A percentile compares a stretch with the other conserved stretches of the same genome.
These are phyloP conservation scores for Isatis lusitanica DNA, from an alignment of 441 rosid species.

Conservation along the genomic window DNA sequence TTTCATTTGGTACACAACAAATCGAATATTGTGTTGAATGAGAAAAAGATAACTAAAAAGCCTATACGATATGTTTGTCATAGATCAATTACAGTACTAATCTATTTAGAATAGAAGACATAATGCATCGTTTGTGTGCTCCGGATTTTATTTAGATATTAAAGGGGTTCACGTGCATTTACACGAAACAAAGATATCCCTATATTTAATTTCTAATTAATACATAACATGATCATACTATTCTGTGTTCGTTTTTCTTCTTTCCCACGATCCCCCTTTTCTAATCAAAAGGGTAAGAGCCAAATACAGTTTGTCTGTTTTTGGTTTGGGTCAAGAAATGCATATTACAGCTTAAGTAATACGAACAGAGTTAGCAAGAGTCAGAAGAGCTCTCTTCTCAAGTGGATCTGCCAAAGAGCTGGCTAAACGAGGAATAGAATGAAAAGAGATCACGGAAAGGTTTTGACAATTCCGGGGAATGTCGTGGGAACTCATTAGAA, in stretches of 20 bases:
- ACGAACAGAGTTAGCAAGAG: not conserved
- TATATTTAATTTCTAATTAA: not conserved
- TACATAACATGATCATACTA: not conserved
- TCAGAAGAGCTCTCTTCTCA: not conserved
- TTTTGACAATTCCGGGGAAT: not conserved
- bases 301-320: not conserved
- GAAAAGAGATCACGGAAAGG: not conserved
- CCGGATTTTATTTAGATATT: slow-evolving; percentile 1
- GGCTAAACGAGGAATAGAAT: not conserved
- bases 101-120: not conserved
- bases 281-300: not conserved
- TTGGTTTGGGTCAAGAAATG: not conserved
- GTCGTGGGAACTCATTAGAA: not conserved
- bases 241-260: not conserved
- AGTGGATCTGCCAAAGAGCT: not conserved
- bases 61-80: not conserved
- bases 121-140: not conserved
- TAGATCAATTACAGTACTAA: not conserved
- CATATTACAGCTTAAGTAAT: not conserved
- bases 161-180: slow-evolving; percentile 7
- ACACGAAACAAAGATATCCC: not conserved
- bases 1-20: not conserved
- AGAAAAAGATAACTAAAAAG: too few species aligned
- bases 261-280: not conserved
- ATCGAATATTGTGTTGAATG: not conserved